A percentile compares a stretch with the other conserved stretches of the same genome.
These are phyloP conservation scores for Leccinum fuscescens DNA, from an alignment of 1,284 basidiomycete species.

Conservation along the genomic window DNA sequence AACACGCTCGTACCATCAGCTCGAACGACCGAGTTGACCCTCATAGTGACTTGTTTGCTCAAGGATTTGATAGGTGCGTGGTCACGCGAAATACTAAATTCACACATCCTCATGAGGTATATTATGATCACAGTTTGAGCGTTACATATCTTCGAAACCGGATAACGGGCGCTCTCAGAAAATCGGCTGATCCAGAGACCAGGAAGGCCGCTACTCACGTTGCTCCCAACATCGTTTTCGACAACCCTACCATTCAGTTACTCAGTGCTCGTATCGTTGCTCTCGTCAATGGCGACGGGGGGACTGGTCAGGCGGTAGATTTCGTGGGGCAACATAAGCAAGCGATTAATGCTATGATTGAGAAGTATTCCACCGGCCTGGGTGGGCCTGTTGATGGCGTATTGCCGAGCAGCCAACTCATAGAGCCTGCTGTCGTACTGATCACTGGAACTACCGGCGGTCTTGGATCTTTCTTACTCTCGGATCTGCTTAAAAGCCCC, in stretches of 20 bases:
- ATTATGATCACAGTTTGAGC: constrained; percentile 19
- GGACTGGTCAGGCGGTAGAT: neutral
- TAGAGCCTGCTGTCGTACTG: constrained; percentile 15
- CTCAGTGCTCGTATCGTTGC: constrained; percentile 8
- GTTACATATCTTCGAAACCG: constrained; percentile 30
- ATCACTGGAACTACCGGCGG: constrained; percentile 34
- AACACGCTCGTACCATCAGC: constrained; percentile 28
- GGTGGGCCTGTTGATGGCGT: neutral
- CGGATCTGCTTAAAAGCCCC: too few species aligned
- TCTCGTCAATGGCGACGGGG: constrained; percentile 1
- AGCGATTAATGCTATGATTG: constrained; percentile 18
- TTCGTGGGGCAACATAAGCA: neutral
- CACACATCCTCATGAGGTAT: neutral
- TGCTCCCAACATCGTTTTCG: constrained; percentile 20
- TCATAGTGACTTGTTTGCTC: constrained; percentile 24
- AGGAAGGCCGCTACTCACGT: constrained; percentile 4
- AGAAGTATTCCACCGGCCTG: constrained; percentile 3
- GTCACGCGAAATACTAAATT: neutral
- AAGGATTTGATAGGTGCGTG: constrained; percentile 37
- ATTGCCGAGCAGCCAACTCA: neutral
- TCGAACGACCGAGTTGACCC: constrained; percentile 13
- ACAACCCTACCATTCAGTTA: constrained; percentile 15
- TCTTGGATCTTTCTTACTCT: constrained; percentile 23
- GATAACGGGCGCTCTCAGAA: constrained; percentile 23
- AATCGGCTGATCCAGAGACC: neutral